These are phyloP conservation scores for Myxozyma neotropica DNA, from an alignment of 805 yeast genomes.

Conservation along the genomic window DNA sequence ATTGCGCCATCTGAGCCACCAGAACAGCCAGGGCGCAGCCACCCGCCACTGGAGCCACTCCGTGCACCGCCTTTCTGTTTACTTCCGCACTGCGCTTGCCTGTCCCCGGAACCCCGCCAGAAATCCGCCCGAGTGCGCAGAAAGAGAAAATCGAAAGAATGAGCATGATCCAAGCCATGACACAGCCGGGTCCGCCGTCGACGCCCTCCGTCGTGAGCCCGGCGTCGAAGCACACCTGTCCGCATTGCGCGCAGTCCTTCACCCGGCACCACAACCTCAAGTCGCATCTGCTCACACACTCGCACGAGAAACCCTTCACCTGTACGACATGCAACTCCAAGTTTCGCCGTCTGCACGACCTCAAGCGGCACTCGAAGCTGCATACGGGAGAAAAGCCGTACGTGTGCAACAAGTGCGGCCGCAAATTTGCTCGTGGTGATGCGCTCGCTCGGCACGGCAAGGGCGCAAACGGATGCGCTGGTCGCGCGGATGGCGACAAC, in stretches of 20 bases:
- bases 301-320: conserved; percentile 62
- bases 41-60: conserved; percentile 10
- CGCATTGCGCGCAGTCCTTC: conserved; percentile 63
- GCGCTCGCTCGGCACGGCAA: conserved; percentile 71
- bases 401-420: conserved; percentile 35
- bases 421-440: conserved; percentile 58
- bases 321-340: conserved; percentile 63
- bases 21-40: conserved; percentile 1
- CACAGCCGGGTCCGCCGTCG: conserved; percentile 23
- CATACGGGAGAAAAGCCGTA: conserved; percentile 78
- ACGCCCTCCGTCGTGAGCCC: conserved; percentile 13
- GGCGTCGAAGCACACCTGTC: conserved; percentile 46
- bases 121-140: background rate
- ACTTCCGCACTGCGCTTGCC: background rate
- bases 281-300: conserved; percentile 69
- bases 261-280: conserved; percentile 75
- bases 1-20: conserved; percentile 17
- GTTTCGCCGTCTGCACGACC: conserved; percentile 74
- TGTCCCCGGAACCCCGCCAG: background rate
- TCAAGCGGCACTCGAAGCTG: conserved; percentile 71
- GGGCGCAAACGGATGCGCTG: conserved; percentile 44
- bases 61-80: conserved; percentile 12
- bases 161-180: conserved; percentile 15
- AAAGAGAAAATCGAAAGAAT: too few species aligned
- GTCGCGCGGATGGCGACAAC: conserved; percentile 29